Evolutionary conservation across 1,284 basidiomycete species (phyloP), one percentile per base, ranked within the genome.

Genomic region (Trichosporon inkin): DNA sequence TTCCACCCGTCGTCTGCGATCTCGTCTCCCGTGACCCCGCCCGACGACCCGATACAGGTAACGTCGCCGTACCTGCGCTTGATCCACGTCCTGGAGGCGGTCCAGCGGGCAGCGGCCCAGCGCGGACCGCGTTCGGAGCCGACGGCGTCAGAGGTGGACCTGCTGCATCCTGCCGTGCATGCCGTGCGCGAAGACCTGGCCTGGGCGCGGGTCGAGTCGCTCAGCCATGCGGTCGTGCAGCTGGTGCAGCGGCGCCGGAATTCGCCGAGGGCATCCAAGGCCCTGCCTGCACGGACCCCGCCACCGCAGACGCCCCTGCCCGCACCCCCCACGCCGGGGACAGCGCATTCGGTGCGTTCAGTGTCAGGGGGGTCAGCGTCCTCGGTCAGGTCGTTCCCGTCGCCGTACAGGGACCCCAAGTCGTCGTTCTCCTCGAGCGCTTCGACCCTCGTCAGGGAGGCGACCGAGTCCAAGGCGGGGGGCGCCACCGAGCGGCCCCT

Each of bases 121-220:
- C 32, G 55, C 16, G 19, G 44, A 22, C 53, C 53, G 22, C 24
- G 44, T 14, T 22, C 44, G 14, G 44, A 49, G 2, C 22, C 24
- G 14, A 32, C 53, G 22, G 37, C 36, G 14, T n/a, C 36, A 3
- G 36, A 24, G 53, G 44, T 49, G 22, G 44, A 49, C 28, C 24
- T 49, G 10, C 44, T 68, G 6, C 68, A 70, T 40, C 66, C 70
- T 10, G 63, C 67, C 1, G 64, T 71, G 19, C 55, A 58, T n/a
- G 60, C 57, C 2, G 68, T 68, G 3, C 58, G 71, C 52, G 68
- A 71, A 44, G 69, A 71, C 55, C 40, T 74, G 20, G 69, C 67
- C 5, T 71, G 69, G 70, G 66, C 64, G 16, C 62, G 74, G 47
- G 55, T 75, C 10, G 67, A 73, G 35, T 62, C 62, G 10, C 57